Evolutionary conservation across 2,329 filamentous ascomycete species (phyloP), one percentile per base, ranked within the genome.

Genomic region (Thielaviopsis punctulata): DNA sequence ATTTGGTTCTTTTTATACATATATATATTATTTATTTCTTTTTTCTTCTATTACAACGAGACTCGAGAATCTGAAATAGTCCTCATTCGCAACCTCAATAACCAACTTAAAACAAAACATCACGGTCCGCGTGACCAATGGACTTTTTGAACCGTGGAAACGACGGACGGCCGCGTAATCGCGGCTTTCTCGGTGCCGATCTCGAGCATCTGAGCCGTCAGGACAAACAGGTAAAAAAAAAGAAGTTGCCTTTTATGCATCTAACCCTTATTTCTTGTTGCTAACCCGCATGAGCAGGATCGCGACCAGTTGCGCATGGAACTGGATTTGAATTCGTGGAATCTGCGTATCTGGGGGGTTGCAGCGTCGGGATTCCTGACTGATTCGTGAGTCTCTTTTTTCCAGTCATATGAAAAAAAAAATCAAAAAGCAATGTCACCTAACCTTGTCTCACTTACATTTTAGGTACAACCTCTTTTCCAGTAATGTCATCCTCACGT

Each of bases 341-440:
- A 75, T 58, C 60, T 75, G 49, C 66, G 72, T 43, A 74, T 75
- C 44, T 75, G 72, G 72, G 71, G 69, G 2, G 72, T 75, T 25
- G 71, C 72, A n/a, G 72, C 72, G 45, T 75, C 72, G 0, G 72
- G 72, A 8, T 75, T 75, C 56, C 63, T 75, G 21, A 75, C 72
- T 27, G 72, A 75, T 57, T 74, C 71, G 70, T 73, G 61, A 52
- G 70, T 63, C 41, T 9, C 13, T n/a, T 15, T 15, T 12, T 15
- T n/a, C 13, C 6, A 4, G 25, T 10, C 6, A 10, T 10, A 10
- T 6, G 10, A 27, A 27, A 27, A 10, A 27, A n/a, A n/a, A n/a
- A n/a, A n/a, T n/a, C 8, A 10, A 8, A 4, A 33, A 2, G 8
- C 27, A 33, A 15, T 1, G 13, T 3, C 12, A 36, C n/a, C 30